Evolutionary conservation across 129 eudicot genomes (phyloP).

Genomic region (Solidago caesia): DNA sequence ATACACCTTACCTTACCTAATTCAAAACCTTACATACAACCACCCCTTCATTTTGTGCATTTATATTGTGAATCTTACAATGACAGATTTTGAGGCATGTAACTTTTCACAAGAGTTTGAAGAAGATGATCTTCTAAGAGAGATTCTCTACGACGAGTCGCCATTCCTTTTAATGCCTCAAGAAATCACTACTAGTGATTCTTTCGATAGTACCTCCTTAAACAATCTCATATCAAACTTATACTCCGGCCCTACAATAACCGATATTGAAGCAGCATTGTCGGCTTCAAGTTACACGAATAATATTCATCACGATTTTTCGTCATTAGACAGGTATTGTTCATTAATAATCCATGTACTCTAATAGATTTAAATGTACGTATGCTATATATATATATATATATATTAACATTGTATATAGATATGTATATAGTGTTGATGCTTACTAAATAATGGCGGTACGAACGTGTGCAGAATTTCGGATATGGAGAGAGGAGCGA

Average conservation of each 20-base stretch:
- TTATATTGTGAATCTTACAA: slow-evolving; percentile 22
- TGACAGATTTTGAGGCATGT: slow-evolving; percentile 46
- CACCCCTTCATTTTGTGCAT: slow-evolving; percentile 22
- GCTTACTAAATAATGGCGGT: background rate
- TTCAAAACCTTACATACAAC: slow-evolving; percentile 26
- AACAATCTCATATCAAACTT: background rate
- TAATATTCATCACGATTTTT: slow-evolving; percentile 27
- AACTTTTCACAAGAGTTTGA: slow-evolving; percentile 35
- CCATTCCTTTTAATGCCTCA: slow-evolving; percentile 34
- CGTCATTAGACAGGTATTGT: slow-evolving; percentile 43
- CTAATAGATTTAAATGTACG: too few relatives aligned
- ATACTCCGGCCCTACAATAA: slow-evolving; percentile 51
- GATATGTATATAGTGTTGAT: too few relatives aligned
- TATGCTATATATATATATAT: too few relatives aligned
- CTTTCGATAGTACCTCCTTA: background rate
- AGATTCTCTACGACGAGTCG: slow-evolving; percentile 46
- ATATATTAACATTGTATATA: too few relatives aligned
- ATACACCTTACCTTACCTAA: slow-evolving; percentile 14
- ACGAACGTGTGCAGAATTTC: slow-evolving; percentile 34
- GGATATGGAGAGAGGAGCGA: slow-evolving; percentile 47
- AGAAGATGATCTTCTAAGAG: slow-evolving; percentile 50
- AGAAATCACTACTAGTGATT: slow-evolving; percentile 25
- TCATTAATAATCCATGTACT: background rate
- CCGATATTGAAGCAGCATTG: slow-evolving; percentile 46
- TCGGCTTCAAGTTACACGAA: slow-evolving; percentile 30